Conservation (phyloP, 73 alveolate genomes). For the Paramecium octaurelia region DNA sequence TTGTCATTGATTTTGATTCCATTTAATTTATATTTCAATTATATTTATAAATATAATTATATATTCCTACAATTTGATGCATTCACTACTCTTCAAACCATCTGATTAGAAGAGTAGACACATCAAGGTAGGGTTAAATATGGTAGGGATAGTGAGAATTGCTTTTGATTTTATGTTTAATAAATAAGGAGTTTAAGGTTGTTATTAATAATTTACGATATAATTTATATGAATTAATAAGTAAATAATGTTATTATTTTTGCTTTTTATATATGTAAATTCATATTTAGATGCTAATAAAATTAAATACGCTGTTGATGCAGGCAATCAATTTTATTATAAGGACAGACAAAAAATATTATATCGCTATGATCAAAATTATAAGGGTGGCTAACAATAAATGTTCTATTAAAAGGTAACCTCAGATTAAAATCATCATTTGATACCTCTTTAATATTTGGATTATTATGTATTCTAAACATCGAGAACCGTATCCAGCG, state of each 20-base stretch:
- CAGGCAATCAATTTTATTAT: constrained; percentile 29
- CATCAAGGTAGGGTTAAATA: no score
- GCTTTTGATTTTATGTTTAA: neutral
- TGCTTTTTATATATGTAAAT: constrained; percentile 11
- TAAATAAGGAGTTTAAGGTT: neutral
- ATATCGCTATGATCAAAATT: constrained; percentile 20
- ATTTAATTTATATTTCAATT: neutral
- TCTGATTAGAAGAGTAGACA: no score
- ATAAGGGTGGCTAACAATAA: neutral
- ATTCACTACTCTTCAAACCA: no score
- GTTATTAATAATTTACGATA: neutral
- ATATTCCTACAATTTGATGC: neutral
- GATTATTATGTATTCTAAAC: constrained; percentile 10
- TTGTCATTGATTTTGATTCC: constrained; percentile 40
- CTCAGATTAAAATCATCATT: constrained; percentile 25
- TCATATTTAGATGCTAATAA: constrained; percentile 30
- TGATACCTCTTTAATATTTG: neutral
- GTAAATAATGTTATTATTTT: constrained; percentile 14
- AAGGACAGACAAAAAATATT: constrained; percentile 27
- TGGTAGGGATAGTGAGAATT: neutral
- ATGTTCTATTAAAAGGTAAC: neutral
- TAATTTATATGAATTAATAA: neutral
- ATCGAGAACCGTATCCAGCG: neutral
- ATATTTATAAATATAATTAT: neutral
- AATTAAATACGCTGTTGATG: constrained; percentile 43